phyloP scores from a whole-genome alignment of 225 moss, liverwort and hornwort species.

The Antitrichia curtipendula region DNA sequence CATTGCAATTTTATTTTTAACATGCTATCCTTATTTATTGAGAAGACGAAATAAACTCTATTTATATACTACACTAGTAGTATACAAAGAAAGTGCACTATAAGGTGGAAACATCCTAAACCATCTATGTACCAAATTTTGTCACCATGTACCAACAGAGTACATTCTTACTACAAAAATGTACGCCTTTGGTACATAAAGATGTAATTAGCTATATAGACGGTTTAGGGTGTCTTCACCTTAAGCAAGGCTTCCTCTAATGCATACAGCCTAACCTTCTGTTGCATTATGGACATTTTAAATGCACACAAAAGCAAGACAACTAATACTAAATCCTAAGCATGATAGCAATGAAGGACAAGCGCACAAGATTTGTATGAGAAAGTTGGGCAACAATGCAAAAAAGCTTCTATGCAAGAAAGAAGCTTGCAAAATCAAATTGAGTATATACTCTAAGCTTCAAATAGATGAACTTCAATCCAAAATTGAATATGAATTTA shows the following conservation, averaged over 20 bases:
- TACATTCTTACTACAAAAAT: too few relatives aligned
- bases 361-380: not conserved
- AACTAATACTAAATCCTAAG: not conserved
- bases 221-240: too few relatives aligned
- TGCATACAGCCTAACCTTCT: not conserved
- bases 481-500: not conserved
- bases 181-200: too few relatives aligned
- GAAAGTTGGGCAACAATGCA: not conserved
- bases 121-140: too few relatives aligned
- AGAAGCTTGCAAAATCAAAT: not conserved
- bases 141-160: too few relatives aligned
- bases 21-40: too few relatives aligned
- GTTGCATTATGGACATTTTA: not conserved
- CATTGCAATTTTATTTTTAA: too few relatives aligned
- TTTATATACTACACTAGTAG: too few relatives aligned
- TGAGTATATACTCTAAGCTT: not conserved
- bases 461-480: not conserved
- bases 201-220: too few relatives aligned
- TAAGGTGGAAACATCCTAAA: too few relatives aligned
- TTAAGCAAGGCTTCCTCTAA: not conserved
- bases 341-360: not conserved
- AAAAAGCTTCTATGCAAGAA: not conserved
- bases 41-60: too few relatives aligned
- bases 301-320: too few relatives aligned
- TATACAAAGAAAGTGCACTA: fast-evolving